Evolutionary conservation across 331 rosid genomes (phyloP).

Genomic region (Erythrophleum ivorense): DNA sequence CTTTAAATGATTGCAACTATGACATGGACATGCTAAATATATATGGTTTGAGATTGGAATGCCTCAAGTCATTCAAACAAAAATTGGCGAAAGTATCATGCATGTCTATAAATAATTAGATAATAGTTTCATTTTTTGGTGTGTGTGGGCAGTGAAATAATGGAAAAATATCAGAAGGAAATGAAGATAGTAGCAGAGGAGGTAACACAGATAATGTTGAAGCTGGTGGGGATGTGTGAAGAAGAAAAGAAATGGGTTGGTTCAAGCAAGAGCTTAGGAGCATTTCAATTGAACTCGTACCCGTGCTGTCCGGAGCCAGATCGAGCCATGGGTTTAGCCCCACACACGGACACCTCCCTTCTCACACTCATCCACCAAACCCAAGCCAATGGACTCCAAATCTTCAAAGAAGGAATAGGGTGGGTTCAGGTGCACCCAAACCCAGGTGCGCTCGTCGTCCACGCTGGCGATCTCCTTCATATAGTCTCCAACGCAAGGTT

Average conservation of each 20-base stretch:
- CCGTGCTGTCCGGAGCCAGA: constrained; percentile 77
- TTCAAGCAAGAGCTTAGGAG: constrained; percentile 32
- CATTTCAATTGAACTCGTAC: constrained; percentile 74
- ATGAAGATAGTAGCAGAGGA: constrained; percentile 63
- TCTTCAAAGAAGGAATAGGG: constrained; percentile 57
- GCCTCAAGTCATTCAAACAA: no score
- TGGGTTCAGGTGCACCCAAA: constrained; percentile 63
- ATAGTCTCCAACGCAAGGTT: constrained; percentile 67
- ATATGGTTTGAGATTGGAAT: no score
- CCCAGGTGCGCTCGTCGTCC: constrained; percentile 54
- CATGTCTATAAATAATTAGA: no score
- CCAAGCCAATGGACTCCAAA: constrained; percentile 65
- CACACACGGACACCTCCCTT: constrained; percentile 82
- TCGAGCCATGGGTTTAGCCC: constrained; percentile 78
- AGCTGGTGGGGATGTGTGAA: constrained; percentile 38
- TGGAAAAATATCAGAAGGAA: constrained; percentile 60
- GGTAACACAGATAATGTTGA: constrained; percentile 47
- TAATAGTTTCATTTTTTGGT: neutral
- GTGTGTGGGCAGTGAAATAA: constrained; percentile 47
- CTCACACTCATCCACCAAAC: constrained; percentile 72
- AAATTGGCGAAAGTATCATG: no score
- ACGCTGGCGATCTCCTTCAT: constrained; percentile 74
- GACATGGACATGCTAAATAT: no score
- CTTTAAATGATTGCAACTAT: no score
- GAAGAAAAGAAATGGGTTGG: constrained; percentile 51